Evolutionary conservation across 371 early-diverging fungal species (phyloP), one percentile per base, ranked within the genome.

Genomic region (Mortierella sp.): DNA sequence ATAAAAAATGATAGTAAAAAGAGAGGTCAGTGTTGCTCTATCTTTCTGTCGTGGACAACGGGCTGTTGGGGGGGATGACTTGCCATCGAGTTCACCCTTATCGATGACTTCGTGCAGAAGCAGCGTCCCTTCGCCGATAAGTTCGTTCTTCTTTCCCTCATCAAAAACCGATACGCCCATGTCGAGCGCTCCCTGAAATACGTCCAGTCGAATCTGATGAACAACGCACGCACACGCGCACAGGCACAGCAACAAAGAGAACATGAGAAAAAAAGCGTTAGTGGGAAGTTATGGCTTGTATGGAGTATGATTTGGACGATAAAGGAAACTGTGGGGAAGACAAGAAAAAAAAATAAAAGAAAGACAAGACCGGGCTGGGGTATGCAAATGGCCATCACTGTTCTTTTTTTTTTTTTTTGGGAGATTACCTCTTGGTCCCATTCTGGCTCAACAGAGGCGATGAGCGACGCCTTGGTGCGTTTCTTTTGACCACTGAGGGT

Each of bases 51-150:
- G 16, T 18, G 18, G 21, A 4, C 51, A 51, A 71, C 14, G n/a
- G 21, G 32, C 27, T n/a, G 27, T 55, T 10, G 32, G 27, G 32
- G 27, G n/a, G 58, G 44, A 44, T 21, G 72, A 65, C 79, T 60
- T 85, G 79, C 86, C 86, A 79, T 85, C 86, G 3, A 85, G 75
- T 70, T 85, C 86, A 35, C 86, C 86, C 70, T 82, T 85, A 74
- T 85, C 82, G 16, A 85, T 75, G 71, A 85, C 86, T 71, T 85
- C 82, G 46, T 85, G 79, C 12, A 85, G 79, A 8, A 79, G 60
- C n/a, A 85, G 71, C 21, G 70, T 65, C 35, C 82, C 86, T 16
- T 79, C 79, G 44, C 86, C 86, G 7, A 85, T 79, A 44, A 82
- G 71, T 58, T 82, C 86, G 71, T 85, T 76, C 70, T 79, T 85